Base-by-base conservation (phyloP, 192 early-diverging fungal species). In the Linderina pennispora region DNA sequence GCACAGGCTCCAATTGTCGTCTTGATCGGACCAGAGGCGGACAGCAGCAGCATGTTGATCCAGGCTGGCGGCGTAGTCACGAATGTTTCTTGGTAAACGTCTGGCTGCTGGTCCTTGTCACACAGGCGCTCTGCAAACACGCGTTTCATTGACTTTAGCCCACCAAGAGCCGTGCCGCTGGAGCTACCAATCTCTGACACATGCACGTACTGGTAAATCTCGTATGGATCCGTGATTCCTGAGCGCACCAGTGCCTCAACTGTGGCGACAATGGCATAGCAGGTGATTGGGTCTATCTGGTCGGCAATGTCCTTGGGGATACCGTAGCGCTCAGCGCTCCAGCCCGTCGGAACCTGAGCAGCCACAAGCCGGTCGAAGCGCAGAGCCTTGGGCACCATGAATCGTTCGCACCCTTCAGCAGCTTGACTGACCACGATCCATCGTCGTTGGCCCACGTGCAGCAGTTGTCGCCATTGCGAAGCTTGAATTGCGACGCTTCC, bases 181-280 rank as follows among this genome's bases (percentile, higher is more conserved):
- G 85, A 77, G 67, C 89, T 97, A 49, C 94, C 94, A 17, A 97
- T 79, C 48, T 97, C 83, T 35, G 86, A 81, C 8, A 94, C 90
- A 58, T 97, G 92, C 43, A 97, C 89, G 60, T 95, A 92, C 58
- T 85, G 71, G 81, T 90, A 97, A 71, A 97, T 88, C 75, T 97
- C 94, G 79, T 97, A 97, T 8, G 94, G 90, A 53, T 97, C 94
- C 19, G 90, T 90, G 48, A 97, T 83, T 65, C 94, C 94, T 33
- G 88, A 82, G 35, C 88, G 79, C 34, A 92, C 75, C 43, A 97
- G 74, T 3, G 94, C 90, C 72, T 97, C 94, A 15, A 89, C 89
- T 20, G 94, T 92, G 19, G 91, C 82, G 20, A 94, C 81, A 23
- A 97, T 53, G 36, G 85, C 84, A 67, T 86, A 97, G 36, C 91